Base-by-base conservation (phyloP, 2,329 filamentous ascomycete genomes). In the Microthyrium microscopicum region DNA sequence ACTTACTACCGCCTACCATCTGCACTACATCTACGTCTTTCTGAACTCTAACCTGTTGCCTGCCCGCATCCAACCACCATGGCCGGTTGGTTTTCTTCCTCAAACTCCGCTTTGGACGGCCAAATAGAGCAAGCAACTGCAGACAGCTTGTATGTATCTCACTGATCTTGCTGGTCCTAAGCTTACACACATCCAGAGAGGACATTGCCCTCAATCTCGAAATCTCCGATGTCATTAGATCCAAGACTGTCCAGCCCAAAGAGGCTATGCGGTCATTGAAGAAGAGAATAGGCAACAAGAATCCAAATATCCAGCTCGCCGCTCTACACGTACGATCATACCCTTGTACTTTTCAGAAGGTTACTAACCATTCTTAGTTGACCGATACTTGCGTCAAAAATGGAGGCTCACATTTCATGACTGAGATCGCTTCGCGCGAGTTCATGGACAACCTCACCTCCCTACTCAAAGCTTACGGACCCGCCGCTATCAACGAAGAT, bases 311-410 rank as follows among this genome's bases (percentile, higher is more conserved):
- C 22, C 89, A 98, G 61, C 66, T 98, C 22, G 89, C 85, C 46
- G 80, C 89, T n/a, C 61, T 98, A 35, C 91, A 89, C 56, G 83
- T 89, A 66, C 38, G 61, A 40, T n/a, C 4, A 16, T 17, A 16
- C 16, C 32, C 32, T 38, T 36, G 4, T 26, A 13, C 18, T 27
- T 30, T 29, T 15, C 27, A 12, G 27, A 8, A 29, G 15, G 27
- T 17, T 9, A 11, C 19, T 32, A 25, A 20, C 24, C 17, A 15
- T 9, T 24, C 16, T 5, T 45, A 77, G 83, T 77, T 98, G 48
- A 93, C 85, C 43, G 89, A 98, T 60, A 95, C 89, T 1, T 98
- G 89, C 53, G 84, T 95, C 40, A 98, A 98, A 62, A 98, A 98
- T 63, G 89, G 89, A 39, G 89, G 89, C 45, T 71, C 78, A 25